These are phyloP conservation scores for Saccharomyces hybrid DNA, from an alignment of 1,139 yeast species.

Conservation along the genomic window DNA sequence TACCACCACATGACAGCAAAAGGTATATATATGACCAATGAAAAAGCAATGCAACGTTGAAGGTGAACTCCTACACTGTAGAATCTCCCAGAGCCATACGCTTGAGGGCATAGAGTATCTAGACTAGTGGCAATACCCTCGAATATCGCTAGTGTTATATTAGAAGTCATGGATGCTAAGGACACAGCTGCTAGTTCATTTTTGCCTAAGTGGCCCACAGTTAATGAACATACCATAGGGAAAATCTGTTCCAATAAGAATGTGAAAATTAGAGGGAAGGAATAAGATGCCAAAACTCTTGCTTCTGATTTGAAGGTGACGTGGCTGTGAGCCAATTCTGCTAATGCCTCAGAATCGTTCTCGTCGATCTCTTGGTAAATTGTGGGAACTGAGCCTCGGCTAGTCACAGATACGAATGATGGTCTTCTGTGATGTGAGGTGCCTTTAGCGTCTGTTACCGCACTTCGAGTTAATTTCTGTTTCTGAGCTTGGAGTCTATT, in stretches of 20 bases:
- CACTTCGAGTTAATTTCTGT: conserved; percentile 18
- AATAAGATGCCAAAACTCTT: conserved; percentile 43
- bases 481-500: conserved; percentile 31
- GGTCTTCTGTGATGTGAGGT: conserved; percentile 23
- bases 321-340: conserved; percentile 38
- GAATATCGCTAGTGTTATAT: conserved; percentile 74
- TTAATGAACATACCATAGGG: conserved; percentile 61
- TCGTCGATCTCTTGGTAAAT: conserved; percentile 26
- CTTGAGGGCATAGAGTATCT: conserved; percentile 83
- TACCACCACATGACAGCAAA: conserved; percentile 61
- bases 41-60: conserved; percentile 55
- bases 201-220: conserved; percentile 68
- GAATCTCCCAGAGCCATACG: conserved; percentile 64
- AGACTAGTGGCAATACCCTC: conserved; percentile 85
- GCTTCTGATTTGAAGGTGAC: conserved; percentile 44
- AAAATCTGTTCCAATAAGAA: conserved; percentile 66
- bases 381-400: conserved; percentile 32
- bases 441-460: neutral
- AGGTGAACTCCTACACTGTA: conserved; percentile 55
- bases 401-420: conserved; percentile 24
- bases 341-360: conserved; percentile 36
- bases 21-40: conserved; percentile 50
- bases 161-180: conserved; percentile 80
- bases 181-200: conserved; percentile 75
- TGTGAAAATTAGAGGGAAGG: conserved; percentile 59